These are phyloP conservation scores for Chondrus crispus DNA, from an alignment of 23 red algal species.

Conservation along the genomic window DNA sequence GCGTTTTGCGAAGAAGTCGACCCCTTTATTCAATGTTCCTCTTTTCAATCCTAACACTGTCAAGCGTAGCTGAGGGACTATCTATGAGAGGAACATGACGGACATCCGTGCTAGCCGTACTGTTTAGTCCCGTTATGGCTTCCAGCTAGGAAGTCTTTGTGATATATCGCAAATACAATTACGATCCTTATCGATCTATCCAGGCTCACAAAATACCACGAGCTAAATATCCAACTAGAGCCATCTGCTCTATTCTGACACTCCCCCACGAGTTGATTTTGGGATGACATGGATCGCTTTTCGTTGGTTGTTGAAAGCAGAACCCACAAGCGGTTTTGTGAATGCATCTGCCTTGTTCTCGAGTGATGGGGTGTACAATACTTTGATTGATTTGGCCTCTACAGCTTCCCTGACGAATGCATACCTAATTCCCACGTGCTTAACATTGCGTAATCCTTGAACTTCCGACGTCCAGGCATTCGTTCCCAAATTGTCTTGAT, in stretches of 20 bases:
- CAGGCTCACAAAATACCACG: no score
- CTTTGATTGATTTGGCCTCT: not conserved
- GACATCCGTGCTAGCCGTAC: no score
- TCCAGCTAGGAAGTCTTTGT: no score
- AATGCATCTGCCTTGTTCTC: not conserved
- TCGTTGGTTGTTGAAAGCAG: not conserved
- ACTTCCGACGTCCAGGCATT: not conserved
- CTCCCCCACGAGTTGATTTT: not conserved
- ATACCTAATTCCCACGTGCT: slow-evolving; percentile 4
- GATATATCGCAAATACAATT: no score
- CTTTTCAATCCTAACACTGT: no score
- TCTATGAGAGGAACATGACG: no score
- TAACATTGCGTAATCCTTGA: not conserved
- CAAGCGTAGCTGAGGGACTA: no score
- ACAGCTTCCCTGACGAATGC: not conserved
- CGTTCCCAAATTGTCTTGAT: not conserved
- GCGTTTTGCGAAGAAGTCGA: no score
- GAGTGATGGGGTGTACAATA: slow-evolving; percentile 16
- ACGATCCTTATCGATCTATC: no score
- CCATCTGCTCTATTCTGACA: not conserved
- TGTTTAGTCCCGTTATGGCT: no score
- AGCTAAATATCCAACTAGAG: no score
- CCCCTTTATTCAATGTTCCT: no score
- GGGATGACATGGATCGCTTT: not conserved
- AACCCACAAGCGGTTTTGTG: not conserved